Conservation (phyloP, 148 eudicot species). For the Camellia japonica region DNA sequence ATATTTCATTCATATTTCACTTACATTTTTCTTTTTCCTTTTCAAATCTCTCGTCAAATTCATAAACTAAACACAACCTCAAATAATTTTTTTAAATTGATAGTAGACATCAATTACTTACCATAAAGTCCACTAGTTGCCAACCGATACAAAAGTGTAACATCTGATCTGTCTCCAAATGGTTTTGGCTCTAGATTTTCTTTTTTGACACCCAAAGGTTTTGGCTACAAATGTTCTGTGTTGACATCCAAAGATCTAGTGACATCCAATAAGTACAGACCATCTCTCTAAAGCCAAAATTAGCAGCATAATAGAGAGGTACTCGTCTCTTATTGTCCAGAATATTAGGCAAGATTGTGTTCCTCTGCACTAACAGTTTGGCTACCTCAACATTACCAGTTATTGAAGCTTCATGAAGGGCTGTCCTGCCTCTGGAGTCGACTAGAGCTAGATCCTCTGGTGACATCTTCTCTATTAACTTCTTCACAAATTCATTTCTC, state of each 20-base stretch:
- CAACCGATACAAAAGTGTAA: not conserved
- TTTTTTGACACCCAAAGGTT: not conserved
- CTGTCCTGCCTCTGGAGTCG: not conserved
- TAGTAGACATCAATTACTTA: not conserved
- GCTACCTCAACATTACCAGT: constrained; percentile 2
- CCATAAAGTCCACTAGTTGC: not conserved
- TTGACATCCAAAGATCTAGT: not conserved
- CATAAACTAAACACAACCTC: no score
- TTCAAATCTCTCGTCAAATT: no score
- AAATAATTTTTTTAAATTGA: no score
- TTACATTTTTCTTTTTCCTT: no score
- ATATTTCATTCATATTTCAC: no score
- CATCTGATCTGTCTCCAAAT: not conserved
- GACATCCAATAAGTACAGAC: not conserved
- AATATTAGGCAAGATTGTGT: not conserved
- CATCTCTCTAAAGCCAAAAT: not conserved
- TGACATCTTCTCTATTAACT: not conserved
- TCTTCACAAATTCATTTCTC: not conserved
- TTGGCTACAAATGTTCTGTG: no score
- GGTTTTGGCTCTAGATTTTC: not conserved
- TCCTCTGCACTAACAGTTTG: not conserved
- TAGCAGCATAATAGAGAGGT: not conserved
- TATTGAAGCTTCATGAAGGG: not conserved
- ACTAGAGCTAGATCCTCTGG: not conserved
- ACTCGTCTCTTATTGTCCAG: not conserved